A percentile compares a stretch with the other conserved stretches of the same genome.
Conservation (phyloP, 2,329 filamentous ascomycete genomes). For the Xylaria hypoxylon region DNA sequence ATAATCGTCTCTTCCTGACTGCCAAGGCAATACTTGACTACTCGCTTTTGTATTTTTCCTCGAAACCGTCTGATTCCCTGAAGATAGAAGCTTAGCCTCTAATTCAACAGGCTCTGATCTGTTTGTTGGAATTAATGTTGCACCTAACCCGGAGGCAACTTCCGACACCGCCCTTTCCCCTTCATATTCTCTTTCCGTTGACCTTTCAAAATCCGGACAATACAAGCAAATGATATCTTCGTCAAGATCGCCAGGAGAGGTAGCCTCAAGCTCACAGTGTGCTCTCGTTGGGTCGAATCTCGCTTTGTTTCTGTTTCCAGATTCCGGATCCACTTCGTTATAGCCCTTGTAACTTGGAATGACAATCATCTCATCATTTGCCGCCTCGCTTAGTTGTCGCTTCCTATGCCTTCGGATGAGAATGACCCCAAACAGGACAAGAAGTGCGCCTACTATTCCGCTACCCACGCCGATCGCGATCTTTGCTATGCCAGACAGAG, state of each 20-base stretch:
- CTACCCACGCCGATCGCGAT: conserved; percentile 15
- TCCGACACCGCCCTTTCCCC: neutral
- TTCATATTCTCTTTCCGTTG: neutral
- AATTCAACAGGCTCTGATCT: conserved; percentile 2
- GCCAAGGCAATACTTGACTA: conserved; percentile 20
- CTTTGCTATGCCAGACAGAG: neutral
- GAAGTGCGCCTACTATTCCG: conserved; percentile 8
- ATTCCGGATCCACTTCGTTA: neutral
- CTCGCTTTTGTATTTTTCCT: conserved; percentile 15
- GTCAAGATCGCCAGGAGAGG: conserved; percentile 3
- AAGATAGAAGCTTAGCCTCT: neutral
- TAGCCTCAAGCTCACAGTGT: neutral
- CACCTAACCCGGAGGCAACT: neutral
- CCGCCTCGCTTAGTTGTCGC: neutral
- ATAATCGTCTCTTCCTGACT: conserved; percentile 6
- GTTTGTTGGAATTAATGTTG: conserved; percentile 4
- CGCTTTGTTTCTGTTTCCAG: neutral
- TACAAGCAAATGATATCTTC: neutral
- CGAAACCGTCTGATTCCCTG: neutral
- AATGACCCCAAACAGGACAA: conserved; percentile 6
- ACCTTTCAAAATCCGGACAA: neutral
- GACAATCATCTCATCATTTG: neutral
- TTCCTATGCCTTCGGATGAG: conserved; percentile 11
- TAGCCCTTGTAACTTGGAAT: neutral
- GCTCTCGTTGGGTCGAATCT: neutral